phyloP scores from a whole-genome alignment of 306 rosid genomes.

The Cicer chorassanicum region DNA sequence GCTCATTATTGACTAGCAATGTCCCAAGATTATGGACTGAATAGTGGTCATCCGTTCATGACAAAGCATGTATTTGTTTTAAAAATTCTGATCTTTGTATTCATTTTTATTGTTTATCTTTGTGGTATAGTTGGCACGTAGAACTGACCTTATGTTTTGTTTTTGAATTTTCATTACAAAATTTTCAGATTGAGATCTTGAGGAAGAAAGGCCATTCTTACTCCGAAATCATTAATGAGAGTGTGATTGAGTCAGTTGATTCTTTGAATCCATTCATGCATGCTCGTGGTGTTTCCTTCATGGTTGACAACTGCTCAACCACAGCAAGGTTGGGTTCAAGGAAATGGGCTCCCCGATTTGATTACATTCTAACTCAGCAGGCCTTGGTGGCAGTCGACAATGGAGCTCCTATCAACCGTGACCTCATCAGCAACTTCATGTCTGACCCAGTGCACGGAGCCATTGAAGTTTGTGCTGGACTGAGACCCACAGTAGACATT shows the following conservation, averaged over 20 bases:
- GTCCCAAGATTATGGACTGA: slow-evolving; percentile 7
- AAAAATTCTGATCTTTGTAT: not conserved
- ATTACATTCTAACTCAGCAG: slow-evolving; percentile 87
- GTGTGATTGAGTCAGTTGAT: slow-evolving; percentile 93
- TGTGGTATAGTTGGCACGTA: not conserved
- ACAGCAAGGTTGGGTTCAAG: slow-evolving; percentile 99
- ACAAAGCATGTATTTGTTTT: not conserved
- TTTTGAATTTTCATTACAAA: not conserved
- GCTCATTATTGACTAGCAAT: not conserved
- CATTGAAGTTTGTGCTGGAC: slow-evolving; percentile 82
- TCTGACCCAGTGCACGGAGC: slow-evolving; percentile 96
- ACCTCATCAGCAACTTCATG: slow-evolving; percentile 88
- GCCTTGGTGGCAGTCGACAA: slow-evolving; percentile 92
- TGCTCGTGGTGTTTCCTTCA: slow-evolving; percentile 98
- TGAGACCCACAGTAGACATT: slow-evolving; percentile 93
- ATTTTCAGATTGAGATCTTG: slow-evolving; percentile 83
- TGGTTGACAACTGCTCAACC: slow-evolving; percentile 98
- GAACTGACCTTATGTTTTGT: not conserved
- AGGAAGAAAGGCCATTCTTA: slow-evolving; percentile 98
- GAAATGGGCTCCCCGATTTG: slow-evolving; percentile 98
- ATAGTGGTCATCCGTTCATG: not conserved
- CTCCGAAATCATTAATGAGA: slow-evolving; percentile 94
- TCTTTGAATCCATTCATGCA: slow-evolving; percentile 99
- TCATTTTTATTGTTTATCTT: slow-evolving; percentile 14
- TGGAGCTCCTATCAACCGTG: slow-evolving; percentile 67